Percentiles rank a stretch among this genome's conserved stretches.
phyloP scores from a whole-genome alignment of 2,329 filamentous ascomycete genomes.

The Trichoderma sp. region DNA sequence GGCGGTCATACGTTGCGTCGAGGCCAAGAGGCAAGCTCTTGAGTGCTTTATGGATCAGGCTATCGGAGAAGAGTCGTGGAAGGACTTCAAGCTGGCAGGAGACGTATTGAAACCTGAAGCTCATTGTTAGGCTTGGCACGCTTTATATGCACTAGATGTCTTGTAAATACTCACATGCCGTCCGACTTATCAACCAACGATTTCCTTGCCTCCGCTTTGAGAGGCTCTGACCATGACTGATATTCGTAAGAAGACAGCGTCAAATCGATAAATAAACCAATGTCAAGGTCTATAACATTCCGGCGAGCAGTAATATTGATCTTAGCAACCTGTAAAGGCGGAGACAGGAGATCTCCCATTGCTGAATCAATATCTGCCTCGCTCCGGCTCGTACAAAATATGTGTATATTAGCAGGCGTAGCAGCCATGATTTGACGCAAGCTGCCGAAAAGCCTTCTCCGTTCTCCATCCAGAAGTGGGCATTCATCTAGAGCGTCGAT shows the following conservation, averaged over 20 bases:
- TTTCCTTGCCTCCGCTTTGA: not conserved
- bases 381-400: constrained; percentile 23
- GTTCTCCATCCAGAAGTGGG: not conserved
- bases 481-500: constrained; percentile 28
- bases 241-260: no score
- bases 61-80: not conserved
- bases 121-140: no score
- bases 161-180: constrained; percentile 2
- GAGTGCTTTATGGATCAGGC: not conserved
- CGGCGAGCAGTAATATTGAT: no score
- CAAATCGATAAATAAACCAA: no score
- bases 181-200: constrained; percentile 10
- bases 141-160: no score
- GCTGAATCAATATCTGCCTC: constrained; percentile 9
- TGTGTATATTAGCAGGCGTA: constrained; percentile 16
- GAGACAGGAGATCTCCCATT: no score
- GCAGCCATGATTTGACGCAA: not conserved
- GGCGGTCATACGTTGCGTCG: constrained; percentile 23
- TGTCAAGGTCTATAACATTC: no score
- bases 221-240: not conserved
- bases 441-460: not conserved
- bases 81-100: constrained; percentile 2
- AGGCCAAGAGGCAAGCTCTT: constrained; percentile 11
- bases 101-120: constrained; percentile 21
- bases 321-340: no score